Base-by-base conservation (phyloP, 2,329 filamentous ascomycete species). In the Arachnopeziza araneosa region DNA sequence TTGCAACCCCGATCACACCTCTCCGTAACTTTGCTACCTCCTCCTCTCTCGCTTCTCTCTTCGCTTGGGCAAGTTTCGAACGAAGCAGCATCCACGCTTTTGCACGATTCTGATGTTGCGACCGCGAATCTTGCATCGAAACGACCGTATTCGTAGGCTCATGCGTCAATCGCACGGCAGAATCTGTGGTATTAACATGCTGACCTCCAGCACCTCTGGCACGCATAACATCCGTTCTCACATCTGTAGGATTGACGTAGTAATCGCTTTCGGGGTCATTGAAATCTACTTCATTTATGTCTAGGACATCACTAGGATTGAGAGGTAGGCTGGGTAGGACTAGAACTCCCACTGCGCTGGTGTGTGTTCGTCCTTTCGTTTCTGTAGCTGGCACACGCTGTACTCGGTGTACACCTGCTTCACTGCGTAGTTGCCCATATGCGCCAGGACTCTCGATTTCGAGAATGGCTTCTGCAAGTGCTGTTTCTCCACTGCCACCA, bases 131-230 rank as follows among this genome's bases (percentile, higher is more conserved):
- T 74, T 99, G 95, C 82, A 98, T 96, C 14, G 87, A 88, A 17
- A 98, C 93, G 1, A 90, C 85, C 0, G 87, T 95, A 52, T 89
- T 90, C 0, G 92, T 96, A 1, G 95, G 95, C 7, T 89, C 75
- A 77, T 99, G 95, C 1, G 93, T 98, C 69, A 99, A 80, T 10
- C 95, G 88, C 63, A 99, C 90, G 2, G 95, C 95, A 30, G 91
- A 96, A 77, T 99, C 95, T 0, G 95, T 99, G 74, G 93, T 97
- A 77, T 99, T 99, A 72, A 99, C 95, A 75, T 99, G 95, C 77
- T 99, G 95, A 0, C 95, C 95, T 32, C 95, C 95, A 0, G 95
- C 93, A 61, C 95, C 95, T 52, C 91, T 81, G 0, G 95, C 92
- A 19, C 93, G 84, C 93, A 98, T 96, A 62, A 92, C 91, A 72